Evolutionary conservation across 2,329 filamentous ascomycete genomes (phyloP).

Genomic region (Laburnicola sp.): DNA sequence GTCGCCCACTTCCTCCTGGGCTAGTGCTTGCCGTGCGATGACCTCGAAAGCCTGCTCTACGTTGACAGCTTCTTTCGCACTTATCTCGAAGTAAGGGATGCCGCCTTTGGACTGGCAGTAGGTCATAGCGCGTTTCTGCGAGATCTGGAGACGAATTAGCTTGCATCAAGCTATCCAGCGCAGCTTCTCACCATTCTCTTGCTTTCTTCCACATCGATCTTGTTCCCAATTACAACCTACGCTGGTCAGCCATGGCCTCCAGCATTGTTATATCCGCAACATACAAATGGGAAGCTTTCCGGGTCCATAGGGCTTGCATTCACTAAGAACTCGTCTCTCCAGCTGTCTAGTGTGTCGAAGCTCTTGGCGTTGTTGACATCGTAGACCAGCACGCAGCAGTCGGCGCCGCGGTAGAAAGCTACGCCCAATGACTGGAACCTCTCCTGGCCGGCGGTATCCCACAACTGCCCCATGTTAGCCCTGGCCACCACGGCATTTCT

Average conservation of each 20-base stretch:
- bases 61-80: conserved; percentile 97
- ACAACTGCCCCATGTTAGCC: conserved; percentile 65
- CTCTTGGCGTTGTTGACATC: conserved; percentile 99
- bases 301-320: conserved; percentile 96
- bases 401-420: conserved; percentile 94
- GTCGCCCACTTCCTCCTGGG: conserved; percentile 96
- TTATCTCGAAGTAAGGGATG: conserved; percentile 99
- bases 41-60: conserved; percentile 89
- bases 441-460: conserved; percentile 97
- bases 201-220: too few species aligned
- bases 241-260: conserved; percentile 51
- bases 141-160: conserved; percentile 63
- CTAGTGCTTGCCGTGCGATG: conserved; percentile 91
- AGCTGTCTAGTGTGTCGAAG: conserved; percentile 97
- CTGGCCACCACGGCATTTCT: neutral
- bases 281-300: conserved; percentile 95
- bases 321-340: conserved; percentile 97
- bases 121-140: conserved; percentile 91
- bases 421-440: conserved; percentile 96
- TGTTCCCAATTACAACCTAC: neutral
- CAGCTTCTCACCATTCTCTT: too few species aligned
- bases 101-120: conserved; percentile 98
- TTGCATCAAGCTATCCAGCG: too few species aligned
- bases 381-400: conserved; percentile 97
- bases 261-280: conserved; percentile 93